Percentiles rank a stretch among this genome's conserved stretches.
Evolutionary conservation across 306 rosid species (phyloP).

Genomic region (Corylus americana): DNA sequence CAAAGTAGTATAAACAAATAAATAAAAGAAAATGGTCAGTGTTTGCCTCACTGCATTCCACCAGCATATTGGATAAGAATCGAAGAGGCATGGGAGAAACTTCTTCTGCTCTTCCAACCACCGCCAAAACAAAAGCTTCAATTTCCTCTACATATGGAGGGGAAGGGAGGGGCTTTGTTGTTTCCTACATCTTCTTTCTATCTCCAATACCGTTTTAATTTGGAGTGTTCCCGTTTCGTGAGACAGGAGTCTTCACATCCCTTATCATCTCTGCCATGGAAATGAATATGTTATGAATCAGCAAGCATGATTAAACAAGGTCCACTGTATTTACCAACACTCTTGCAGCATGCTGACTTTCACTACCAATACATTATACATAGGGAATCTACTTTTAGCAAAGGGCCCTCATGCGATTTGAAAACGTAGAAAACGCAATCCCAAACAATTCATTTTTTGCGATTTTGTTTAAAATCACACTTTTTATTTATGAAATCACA

Average conservation of each 20-base stretch:
- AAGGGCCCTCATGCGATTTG: too few relatives aligned
- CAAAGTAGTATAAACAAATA: constrained; percentile 4
- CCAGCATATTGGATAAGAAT: constrained; percentile 41
- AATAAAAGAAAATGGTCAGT: background rate
- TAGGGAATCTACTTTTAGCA: too few relatives aligned
- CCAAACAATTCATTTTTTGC: too few relatives aligned
- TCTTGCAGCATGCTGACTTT: background rate
- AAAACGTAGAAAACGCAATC: too few relatives aligned
- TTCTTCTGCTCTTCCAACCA: constrained; percentile 61
- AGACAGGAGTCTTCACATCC: constrained; percentile 48
- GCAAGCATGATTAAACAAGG: background rate
- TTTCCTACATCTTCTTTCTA: constrained; percentile 30
- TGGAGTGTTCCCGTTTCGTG: constrained; percentile 52
- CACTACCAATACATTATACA: too few relatives aligned
- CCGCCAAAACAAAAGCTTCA: constrained; percentile 48
- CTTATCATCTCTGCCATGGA: constrained; percentile 35
- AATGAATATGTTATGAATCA: constrained; percentile 28
- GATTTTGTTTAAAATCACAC: too few relatives aligned
- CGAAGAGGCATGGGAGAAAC: constrained; percentile 51
- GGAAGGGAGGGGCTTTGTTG: constrained; percentile 15
- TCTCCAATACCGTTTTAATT: constrained; percentile 41
- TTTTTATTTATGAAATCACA: too few relatives aligned
- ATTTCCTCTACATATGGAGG: too few relatives aligned
- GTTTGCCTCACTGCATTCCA: constrained; percentile 32
- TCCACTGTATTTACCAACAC: background rate